phyloP scores from a whole-genome alignment of 371 early-diverging fungal species.

The Circinella umbellata region DNA sequence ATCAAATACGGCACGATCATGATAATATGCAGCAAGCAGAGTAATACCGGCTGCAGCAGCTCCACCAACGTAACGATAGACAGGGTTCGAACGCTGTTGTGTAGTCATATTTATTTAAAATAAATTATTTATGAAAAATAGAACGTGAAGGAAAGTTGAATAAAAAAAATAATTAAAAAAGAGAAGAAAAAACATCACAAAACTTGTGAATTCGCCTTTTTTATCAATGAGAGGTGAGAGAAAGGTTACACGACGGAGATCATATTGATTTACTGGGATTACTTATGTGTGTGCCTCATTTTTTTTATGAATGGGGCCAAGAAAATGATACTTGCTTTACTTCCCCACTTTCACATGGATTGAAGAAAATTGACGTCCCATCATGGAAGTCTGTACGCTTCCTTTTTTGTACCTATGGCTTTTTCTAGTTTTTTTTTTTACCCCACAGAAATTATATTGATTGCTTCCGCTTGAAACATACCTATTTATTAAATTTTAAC shows the following conservation, averaged over 20 bases:
- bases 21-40: conserved; percentile 26
- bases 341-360: no score
- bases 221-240: neutral
- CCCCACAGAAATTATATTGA: no score
- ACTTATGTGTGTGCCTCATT: no score
- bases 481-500: no score
- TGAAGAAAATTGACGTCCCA: no score
- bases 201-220: neutral
- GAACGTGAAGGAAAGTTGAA: neutral
- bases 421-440: no score
- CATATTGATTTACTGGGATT: neutral
- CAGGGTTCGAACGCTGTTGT: conserved; percentile 14
- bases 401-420: no score
- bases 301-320: no score
- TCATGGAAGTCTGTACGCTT: no score
- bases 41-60: conserved; percentile 30
- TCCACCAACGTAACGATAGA: conserved; percentile 26
- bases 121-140: neutral
- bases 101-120: neutral
- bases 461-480: no score
- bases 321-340: no score
- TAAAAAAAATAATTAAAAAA: neutral
- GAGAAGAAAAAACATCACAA: neutral
- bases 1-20: conserved; percentile 38
- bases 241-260: conserved; percentile 1